These are phyloP conservation scores for Amanita pallidorosea DNA, from an alignment of 768 basidiomycete species.

Conservation along the genomic window DNA sequence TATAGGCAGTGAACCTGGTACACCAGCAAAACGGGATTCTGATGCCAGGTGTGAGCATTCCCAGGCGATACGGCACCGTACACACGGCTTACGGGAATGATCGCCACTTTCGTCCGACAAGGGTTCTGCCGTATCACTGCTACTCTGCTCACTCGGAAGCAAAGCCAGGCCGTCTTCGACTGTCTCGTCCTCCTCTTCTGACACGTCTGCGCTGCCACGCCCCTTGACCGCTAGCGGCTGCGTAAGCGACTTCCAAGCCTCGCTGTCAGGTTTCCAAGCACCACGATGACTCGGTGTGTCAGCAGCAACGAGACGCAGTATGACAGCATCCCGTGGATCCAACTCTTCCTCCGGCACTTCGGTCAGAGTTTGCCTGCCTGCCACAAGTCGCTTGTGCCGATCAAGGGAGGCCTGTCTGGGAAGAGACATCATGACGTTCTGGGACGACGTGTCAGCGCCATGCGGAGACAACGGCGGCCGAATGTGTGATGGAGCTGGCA, in stretches of 20 bases:
- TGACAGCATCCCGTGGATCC: slow-evolving; percentile 32
- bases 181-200: slow-evolving; percentile 19
- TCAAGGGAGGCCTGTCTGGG: slow-evolving; percentile 12
- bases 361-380: not conserved
- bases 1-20: slow-evolving; percentile 55
- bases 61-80: not conserved
- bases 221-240: slow-evolving; percentile 19
- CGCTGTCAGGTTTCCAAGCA: slow-evolving; percentile 56
- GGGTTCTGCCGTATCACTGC: slow-evolving; percentile 1
- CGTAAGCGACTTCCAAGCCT: slow-evolving; percentile 57
- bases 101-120: slow-evolving; percentile 8
- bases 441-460: slow-evolving; percentile 26
- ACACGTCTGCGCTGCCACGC: slow-evolving; percentile 17
- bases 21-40: slow-evolving; percentile 13
- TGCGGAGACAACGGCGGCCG: slow-evolving; percentile 32
- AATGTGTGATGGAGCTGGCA: slow-evolving; percentile 56
- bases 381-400: not conserved
- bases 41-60: not conserved
- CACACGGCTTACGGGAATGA: slow-evolving; percentile 1
- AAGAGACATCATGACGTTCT: slow-evolving; percentile 19
- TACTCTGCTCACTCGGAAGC: not conserved
- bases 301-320: slow-evolving; percentile 57
- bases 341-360: slow-evolving; percentile 13
- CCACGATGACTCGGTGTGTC: slow-evolving; percentile 59
- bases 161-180: not conserved